Conservation (phyloP, 2,329 filamentous ascomycete species). For the Chaetomiaceae sp. region DNA sequence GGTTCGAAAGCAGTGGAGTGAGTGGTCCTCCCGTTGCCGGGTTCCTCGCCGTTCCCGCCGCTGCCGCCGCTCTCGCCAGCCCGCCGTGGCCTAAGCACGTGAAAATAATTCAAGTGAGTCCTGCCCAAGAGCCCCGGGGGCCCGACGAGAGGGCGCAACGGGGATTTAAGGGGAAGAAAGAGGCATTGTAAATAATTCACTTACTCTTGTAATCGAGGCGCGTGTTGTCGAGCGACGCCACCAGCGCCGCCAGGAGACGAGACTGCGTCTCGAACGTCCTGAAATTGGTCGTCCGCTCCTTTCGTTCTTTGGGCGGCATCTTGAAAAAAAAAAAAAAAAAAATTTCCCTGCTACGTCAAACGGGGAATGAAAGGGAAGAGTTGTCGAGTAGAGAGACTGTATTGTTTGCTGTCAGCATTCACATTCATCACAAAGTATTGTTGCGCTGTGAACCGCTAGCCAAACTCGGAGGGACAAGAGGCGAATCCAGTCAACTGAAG, state of each 20-base stretch:
- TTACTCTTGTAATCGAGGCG: slow-evolving; percentile 60
- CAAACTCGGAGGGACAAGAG: neutral
- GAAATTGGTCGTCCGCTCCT: slow-evolving; percentile 45
- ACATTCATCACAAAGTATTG: neutral
- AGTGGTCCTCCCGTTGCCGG: no score
- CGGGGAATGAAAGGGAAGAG: neutral
- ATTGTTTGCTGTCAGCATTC: neutral
- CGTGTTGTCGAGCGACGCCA: slow-evolving; percentile 48
- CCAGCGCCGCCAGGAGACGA: slow-evolving; percentile 56
- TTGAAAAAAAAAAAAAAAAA: no score
- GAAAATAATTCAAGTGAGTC: slow-evolving; percentile 3
- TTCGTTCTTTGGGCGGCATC: slow-evolving; percentile 3
- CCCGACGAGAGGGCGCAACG: neutral
- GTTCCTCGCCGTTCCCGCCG: neutral
- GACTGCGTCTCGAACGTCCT: slow-evolving; percentile 55
- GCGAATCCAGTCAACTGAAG: neutral
- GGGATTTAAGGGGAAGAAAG: neutral
- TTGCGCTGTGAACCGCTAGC: neutral
- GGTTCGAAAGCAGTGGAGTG: no score
- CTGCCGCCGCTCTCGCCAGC: slow-evolving; percentile 5
- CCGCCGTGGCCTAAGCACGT: neutral
- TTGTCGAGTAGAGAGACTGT: neutral
- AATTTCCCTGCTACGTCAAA: neutral
- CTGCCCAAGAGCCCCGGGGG: neutral
- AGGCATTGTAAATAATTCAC: slow-evolving; percentile 27